Evolutionary conservation across 108 stramenopile genomes (phyloP).

Genomic region (Skeletonema potamos): DNA sequence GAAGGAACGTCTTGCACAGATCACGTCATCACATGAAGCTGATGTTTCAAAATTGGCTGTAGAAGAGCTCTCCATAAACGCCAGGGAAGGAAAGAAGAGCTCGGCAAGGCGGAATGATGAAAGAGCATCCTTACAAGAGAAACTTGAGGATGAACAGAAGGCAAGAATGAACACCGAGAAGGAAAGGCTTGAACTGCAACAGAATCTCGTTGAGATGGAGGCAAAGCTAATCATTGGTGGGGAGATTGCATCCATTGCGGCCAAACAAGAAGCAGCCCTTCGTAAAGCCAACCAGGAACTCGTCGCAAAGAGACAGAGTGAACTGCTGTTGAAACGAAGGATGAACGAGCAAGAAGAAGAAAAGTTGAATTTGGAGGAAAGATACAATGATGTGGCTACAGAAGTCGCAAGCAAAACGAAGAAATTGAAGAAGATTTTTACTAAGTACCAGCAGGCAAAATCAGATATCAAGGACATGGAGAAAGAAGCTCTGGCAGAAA

Average conservation of each 20-base stretch:
- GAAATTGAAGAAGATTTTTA: conserved; percentile 83
- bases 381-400: conserved; percentile 60
- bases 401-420: conserved; percentile 82
- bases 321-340: conserved; percentile 59
- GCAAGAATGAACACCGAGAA: conserved; percentile 66
- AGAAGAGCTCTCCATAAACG: conserved; percentile 32
- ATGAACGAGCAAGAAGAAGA: conserved; percentile 64
- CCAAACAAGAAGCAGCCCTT: conserved; percentile 84
- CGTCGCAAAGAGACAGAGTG: conserved; percentile 61
- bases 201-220: conserved; percentile 83
- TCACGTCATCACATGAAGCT: conserved; percentile 9
- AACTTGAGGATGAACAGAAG: conserved; percentile 70
- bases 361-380: conserved; percentile 66
- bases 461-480: conserved; percentile 71
- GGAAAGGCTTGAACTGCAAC: conserved; percentile 55
- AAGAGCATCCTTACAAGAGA: conserved; percentile 56
- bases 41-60: conserved; percentile 23
- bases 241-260: conserved; percentile 82
- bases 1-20: conserved; percentile 27
- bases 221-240: conserved; percentile 84
- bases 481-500: conserved; percentile 81
- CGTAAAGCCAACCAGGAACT: conserved; percentile 81
- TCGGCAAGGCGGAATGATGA: conserved; percentile 63
- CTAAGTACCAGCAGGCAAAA: conserved; percentile 77
- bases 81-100: conserved; percentile 57